Base-by-base conservation (phyloP, 495 filamentous ascomycete genomes). In the Hypoxylon trugodes region DNA sequence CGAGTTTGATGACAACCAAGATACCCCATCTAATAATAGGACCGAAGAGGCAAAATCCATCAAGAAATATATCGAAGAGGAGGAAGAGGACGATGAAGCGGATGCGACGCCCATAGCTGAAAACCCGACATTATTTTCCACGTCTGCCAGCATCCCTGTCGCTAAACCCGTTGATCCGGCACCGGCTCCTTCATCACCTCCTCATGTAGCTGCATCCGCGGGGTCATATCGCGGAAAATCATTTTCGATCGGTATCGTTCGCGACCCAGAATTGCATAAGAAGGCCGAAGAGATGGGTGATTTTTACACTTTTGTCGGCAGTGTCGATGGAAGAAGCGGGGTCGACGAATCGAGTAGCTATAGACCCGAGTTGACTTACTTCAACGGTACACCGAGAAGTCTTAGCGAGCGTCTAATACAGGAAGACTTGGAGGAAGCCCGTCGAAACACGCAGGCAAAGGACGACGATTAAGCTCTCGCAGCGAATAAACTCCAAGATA, bases 201-300 rank as follows among this genome's bases (percentile, higher is more conserved):
- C 48, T 19, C 33, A 62, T 21, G 47, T 61, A 3, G 43, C 65
- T 1, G 46, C 56, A 33, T 71, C 77, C 10, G 58, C 46, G 3
- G 80, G 80, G 12, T 82, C 80, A 15, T 82, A 79, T 54, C 76
- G 73, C 22, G 80, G 80, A 13, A 68, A 67, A 16, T 38, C 76
- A 33, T 66, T 76, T 21, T 53, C 68, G 18, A 72, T 74, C 15
- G 59, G 71, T 12, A 59, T 79, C 1, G 73, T 80, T 46, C 77
- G 67, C 24, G 70, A 81, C 47, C 69, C 75, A 12, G 68, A 74
- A 32, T 46, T 82, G 22, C 71, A 79, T 47, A 79, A 74, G 26
- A 74, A 76, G 59, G 80, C 80, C 2, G 73, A 74, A 0, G 61
- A 72, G 42, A 75, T 82, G 74, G 77, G 76, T 32, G 74, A 80